Base-by-base conservation (phyloP, 2,329 filamentous ascomycete genomes). In the Phialophora tarda region DNA sequence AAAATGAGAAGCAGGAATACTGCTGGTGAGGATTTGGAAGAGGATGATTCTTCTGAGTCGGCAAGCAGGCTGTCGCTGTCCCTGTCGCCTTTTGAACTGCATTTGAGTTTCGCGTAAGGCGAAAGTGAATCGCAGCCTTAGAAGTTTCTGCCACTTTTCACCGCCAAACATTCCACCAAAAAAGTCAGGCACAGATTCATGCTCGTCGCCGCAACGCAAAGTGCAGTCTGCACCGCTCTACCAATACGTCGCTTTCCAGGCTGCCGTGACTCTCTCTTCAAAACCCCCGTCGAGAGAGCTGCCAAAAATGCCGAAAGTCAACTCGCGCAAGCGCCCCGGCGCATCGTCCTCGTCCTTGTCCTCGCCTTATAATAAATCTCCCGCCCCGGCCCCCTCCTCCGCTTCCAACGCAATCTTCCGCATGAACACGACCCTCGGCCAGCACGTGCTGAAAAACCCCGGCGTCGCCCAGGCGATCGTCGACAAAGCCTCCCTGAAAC, bases 401-500 rank as follows among this genome's bases (percentile, higher is more conserved):
- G 78, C 79, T 47, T 67, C 69, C 44, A 93, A 96, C 82, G 93
- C 91, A 74, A 92, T 97, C 79, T 98, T 98, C 87, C 96, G 96
- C 78, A 96, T 97, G 88, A 97, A 96, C 83, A 95, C 91, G 73
- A 87, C 94, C 78, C 87, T 95, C 71, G 93, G 94, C 73, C 88
- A 91, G 76, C 92, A 98, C 78, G 95, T 99, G 69, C 85, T 98
- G 71, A 97, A 97, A 78, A 96, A 96, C 78, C 91, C 91, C 1
- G 91, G 91, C 74, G 90, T 96, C 57, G 90, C 91, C 4, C 88
- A 91, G 75, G 88, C 88, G 59, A 94, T 95, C 72, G 91, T 94
- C 34, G 84, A 90, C 72, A 98, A 98, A 81, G 91, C 93, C 17
- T 88, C 90, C 73, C 84, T 99, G 47, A 97, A 97, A 77, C 93